These are phyloP conservation scores for Tetragonia tetragonoides DNA, from an alignment of 148 eudicot species.

Conservation along the genomic window DNA sequence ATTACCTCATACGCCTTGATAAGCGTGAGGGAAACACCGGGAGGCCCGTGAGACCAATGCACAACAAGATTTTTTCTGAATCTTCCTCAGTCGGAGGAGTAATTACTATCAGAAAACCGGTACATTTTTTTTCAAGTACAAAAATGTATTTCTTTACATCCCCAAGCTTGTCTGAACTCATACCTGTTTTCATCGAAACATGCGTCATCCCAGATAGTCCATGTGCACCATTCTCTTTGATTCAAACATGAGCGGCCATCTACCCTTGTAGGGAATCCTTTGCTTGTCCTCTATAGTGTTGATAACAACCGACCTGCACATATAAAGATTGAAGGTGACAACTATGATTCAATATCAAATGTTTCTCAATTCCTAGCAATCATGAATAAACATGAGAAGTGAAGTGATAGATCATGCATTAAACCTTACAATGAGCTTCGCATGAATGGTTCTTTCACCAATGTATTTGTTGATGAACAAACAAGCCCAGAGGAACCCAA, in stretches of 20 bases:
- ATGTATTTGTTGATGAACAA: conserved; percentile 49
- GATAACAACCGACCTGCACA: conserved; percentile 34
- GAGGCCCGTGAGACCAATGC: conserved; percentile 70
- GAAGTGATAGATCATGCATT: not conserved
- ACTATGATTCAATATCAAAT: not conserved
- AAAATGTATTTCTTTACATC: conserved; percentile 48
- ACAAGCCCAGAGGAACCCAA: conserved; percentile 66
- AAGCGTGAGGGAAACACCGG: conserved; percentile 54
- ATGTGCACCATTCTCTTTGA: conserved; percentile 55
- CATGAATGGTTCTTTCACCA: conserved; percentile 45
- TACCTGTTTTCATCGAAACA: conserved; percentile 48
- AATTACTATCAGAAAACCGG: conserved; percentile 45
- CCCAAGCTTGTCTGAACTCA: conserved; percentile 45
- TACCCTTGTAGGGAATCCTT: conserved; percentile 35
- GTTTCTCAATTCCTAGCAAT: no score
- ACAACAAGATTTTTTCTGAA: conserved; percentile 37
- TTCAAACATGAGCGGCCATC: conserved; percentile 60
- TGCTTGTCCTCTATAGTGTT: conserved; percentile 44
- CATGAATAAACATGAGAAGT: not conserved
- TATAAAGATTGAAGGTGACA: not conserved
- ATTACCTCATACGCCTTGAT: conserved; percentile 60
- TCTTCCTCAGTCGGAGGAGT: conserved; percentile 40
- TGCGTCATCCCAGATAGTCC: conserved; percentile 61
- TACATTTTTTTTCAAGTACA: conserved; percentile 51
- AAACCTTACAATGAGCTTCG: conserved; percentile 37